These are phyloP conservation scores for Alternaria conjuncta DNA, from an alignment of 2,329 filamentous ascomycete genomes.

Conservation along the genomic window DNA sequence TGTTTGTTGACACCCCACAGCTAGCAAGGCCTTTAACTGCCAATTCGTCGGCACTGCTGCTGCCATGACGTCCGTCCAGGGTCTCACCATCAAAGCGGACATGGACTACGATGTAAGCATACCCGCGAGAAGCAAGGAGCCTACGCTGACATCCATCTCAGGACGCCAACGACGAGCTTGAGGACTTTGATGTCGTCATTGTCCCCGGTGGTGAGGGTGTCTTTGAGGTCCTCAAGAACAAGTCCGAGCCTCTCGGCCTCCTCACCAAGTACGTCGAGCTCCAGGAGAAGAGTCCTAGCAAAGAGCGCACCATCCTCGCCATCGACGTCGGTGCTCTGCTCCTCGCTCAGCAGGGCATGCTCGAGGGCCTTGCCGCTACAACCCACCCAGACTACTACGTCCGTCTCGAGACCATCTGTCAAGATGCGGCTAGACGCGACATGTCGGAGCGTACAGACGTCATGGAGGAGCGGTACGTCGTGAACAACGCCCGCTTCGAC, in stretches of 20 bases:
- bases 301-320: slow-evolving; percentile 81
- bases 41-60: slow-evolving; percentile 57
- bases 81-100: slow-evolving; percentile 74
- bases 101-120: slow-evolving; percentile 67
- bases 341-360: slow-evolving; percentile 76
- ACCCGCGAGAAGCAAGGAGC: neutral
- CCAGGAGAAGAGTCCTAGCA: slow-evolving; percentile 77
- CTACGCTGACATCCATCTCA: neutral
- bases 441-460: slow-evolving; percentile 81
- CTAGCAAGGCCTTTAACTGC: slow-evolving; percentile 61
- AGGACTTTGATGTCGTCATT: slow-evolving; percentile 81
- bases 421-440: slow-evolving; percentile 72
- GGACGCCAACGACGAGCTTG: slow-evolving; percentile 74
- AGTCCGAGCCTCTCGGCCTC: slow-evolving; percentile 66
- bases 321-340: slow-evolving; percentile 81
- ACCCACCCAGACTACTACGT: slow-evolving; percentile 83
- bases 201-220: slow-evolving; percentile 73
- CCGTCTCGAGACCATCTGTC: slow-evolving; percentile 81
- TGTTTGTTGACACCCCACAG: slow-evolving; percentile 44
- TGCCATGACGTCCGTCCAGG: slow-evolving; percentile 63
- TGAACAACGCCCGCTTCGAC: slow-evolving; percentile 90
- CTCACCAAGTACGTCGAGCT: slow-evolving; percentile 80
- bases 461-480: slow-evolving; percentile 83
- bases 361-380: slow-evolving; percentile 79
- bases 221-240: slow-evolving; percentile 68